Base-by-base conservation (phyloP, 2,329 filamentous ascomycete genomes). In the Fusarium subglutinans region DNA sequence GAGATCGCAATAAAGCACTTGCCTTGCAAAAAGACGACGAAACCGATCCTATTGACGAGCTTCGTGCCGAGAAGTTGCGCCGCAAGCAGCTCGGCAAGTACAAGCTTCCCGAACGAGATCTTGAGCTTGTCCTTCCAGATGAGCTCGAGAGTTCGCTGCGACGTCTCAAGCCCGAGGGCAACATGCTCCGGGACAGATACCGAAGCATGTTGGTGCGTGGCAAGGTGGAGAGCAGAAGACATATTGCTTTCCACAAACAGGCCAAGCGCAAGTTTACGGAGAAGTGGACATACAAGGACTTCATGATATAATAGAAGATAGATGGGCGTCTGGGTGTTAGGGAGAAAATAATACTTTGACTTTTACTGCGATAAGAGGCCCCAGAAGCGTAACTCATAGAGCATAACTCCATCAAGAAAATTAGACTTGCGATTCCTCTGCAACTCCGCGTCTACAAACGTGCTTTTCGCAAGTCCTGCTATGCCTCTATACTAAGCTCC, bases 281-380 rank as follows among this genome's bases (percentile, higher is more conserved):
- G 89, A 99, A 98, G 85, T 99, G 96, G 96, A 91, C 92, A 50
- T 94, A 98, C 86, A 99, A 99, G 88, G 96, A 99, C 82, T 99
- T 98, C 74, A 76, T 78, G 55, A 72, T 84, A 71, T 78, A 69
- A 68, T 73, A 73, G 50, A 56, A 62, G 45, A 63, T 70, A 69
- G 59, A 74, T 43, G 26, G 55, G 57, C 51, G 66, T 63, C 63
- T 64, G 38, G 53, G 41, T 48, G 45, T 48, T 68, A 71, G 73
- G 72, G 73, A 75, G 59, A 73, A 75, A 61, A 73, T 68, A 75
- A 68, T 64, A 57, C 24, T 67, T 48, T 41, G n/a, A 50, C 63
- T 68, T 70, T 69, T 72, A 50, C 63, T 72, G 56, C 47, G 30
- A 66, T 47, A 53, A 30, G 43, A 26, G 24, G 41, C 14, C 37